phyloP scores from a whole-genome alignment of 169 alveolate species.

The Sarcocystis neurona region DNA sequence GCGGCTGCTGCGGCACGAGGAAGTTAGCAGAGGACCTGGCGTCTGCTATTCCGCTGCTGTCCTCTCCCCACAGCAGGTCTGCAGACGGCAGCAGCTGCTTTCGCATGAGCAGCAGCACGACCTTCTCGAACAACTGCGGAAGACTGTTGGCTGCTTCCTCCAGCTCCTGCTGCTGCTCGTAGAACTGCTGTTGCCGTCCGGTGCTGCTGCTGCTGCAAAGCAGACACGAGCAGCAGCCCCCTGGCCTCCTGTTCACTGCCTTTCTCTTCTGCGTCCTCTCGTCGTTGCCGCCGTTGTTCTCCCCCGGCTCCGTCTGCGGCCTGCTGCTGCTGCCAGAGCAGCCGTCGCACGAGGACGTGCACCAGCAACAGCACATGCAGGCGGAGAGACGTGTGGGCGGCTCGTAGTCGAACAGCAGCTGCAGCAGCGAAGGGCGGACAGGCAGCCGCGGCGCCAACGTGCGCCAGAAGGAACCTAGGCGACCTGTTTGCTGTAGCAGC shows the following conservation, averaged over 20 bases:
- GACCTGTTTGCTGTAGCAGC: background rate
- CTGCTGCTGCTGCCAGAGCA: background rate
- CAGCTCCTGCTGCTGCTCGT: too few relatives aligned
- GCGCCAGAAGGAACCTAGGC: background rate
- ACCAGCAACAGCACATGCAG: background rate
- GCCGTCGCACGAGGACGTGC: background rate
- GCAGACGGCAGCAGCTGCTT: too few relatives aligned
- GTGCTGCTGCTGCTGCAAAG: too few relatives aligned
- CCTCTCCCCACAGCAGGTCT: too few relatives aligned
- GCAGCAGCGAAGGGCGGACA: background rate
- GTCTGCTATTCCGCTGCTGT: too few relatives aligned
- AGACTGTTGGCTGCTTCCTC: background rate
- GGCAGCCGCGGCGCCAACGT: constrained; percentile 5
- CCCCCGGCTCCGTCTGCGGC: background rate
- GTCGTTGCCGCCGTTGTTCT: background rate
- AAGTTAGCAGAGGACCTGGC: too few relatives aligned
- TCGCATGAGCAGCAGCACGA: constrained; percentile 7
- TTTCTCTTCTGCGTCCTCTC: background rate
- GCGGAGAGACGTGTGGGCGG: too few relatives aligned
- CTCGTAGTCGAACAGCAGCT: too few relatives aligned
- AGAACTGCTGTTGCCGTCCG: too few relatives aligned
- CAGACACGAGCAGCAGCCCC: too few relatives aligned
- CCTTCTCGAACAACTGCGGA: background rate
- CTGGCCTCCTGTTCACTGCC: background rate
- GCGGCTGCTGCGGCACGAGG: too few relatives aligned